Evolutionary conservation across 2,329 filamentous ascomycete genomes (phyloP).

Genomic region (Calonectria leucothoes): DNA sequence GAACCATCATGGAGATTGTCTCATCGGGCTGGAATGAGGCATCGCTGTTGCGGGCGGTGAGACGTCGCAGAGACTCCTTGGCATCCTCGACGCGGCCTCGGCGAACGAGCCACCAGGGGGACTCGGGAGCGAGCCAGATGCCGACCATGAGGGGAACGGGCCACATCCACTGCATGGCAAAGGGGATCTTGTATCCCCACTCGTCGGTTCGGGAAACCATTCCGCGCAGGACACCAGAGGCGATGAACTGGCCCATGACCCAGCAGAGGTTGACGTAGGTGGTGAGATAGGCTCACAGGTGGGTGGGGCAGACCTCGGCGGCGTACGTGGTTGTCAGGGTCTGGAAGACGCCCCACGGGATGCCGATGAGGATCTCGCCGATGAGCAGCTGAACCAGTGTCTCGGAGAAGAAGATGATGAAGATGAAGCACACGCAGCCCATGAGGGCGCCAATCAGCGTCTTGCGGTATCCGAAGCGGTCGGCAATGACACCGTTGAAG

Average conservation of each 20-base stretch:
- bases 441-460: constrained; percentile 58
- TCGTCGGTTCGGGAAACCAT: constrained; percentile 51
- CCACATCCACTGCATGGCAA: constrained; percentile 62
- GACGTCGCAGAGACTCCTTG: constrained; percentile 51
- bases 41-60: constrained; percentile 52
- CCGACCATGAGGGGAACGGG: constrained; percentile 57
- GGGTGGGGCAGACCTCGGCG: constrained; percentile 57
- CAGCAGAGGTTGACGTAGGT: constrained; percentile 63
- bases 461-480: constrained; percentile 59
- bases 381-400: constrained; percentile 54
- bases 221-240: constrained; percentile 55
- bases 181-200: constrained; percentile 61
- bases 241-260: constrained; percentile 61
- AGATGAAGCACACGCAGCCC: constrained; percentile 56
- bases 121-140: constrained; percentile 59
- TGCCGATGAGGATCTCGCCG: constrained; percentile 59
- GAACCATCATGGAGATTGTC: constrained; percentile 62
- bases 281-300: constrained; percentile 61
- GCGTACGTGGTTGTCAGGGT: constrained; percentile 61
- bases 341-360: constrained; percentile 61
- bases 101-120: constrained; percentile 63
- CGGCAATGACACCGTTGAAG: constrained; percentile 59
- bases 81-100: constrained; percentile 52
- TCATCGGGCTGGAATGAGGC: constrained; percentile 53
- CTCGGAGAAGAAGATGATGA: constrained; percentile 60